phyloP scores from a whole-genome alignment of 371 early-diverging fungal genomes.

The Haplosporangium sp. region DNA sequence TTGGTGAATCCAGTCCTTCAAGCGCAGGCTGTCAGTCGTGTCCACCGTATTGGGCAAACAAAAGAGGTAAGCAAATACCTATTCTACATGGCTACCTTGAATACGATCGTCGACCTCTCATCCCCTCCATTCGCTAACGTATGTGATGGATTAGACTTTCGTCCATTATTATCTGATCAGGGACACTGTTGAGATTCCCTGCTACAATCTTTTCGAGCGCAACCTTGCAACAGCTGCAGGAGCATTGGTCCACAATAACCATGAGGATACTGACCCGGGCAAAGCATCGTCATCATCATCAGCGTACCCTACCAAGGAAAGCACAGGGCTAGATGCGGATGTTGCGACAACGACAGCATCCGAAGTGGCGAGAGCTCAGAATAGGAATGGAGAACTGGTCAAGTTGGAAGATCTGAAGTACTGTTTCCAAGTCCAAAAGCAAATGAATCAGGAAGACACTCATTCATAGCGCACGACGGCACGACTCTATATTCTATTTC shows the following conservation, averaged over 20 bases:
- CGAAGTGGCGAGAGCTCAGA: slow-evolving; percentile 29
- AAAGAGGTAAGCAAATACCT: slow-evolving; percentile 29
- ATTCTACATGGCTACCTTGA: slow-evolving; percentile 38
- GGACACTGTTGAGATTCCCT: slow-evolving; percentile 63
- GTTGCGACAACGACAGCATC: slow-evolving; percentile 22
- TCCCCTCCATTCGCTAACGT: slow-evolving; percentile 17
- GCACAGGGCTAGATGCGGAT: slow-evolving; percentile 5
- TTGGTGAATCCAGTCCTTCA: slow-evolving; percentile 62
- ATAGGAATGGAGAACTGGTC: slow-evolving; percentile 37
- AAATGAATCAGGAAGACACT: slow-evolving; percentile 2
- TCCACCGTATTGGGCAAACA: slow-evolving; percentile 53
- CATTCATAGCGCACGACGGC: too few species aligned
- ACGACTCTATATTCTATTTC: too few species aligned
- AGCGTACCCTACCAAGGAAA: background rate
- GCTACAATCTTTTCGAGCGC: slow-evolving; percentile 58
- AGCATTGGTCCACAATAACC: slow-evolving; percentile 1
- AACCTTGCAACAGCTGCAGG: slow-evolving; percentile 25
- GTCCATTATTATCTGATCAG: slow-evolving; percentile 55
- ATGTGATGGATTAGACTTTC: slow-evolving; percentile 13
- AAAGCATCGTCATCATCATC: background rate
- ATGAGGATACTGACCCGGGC: background rate
- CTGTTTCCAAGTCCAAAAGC: slow-evolving; percentile 30
- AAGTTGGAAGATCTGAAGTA: slow-evolving; percentile 29
- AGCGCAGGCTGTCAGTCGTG: slow-evolving; percentile 65
- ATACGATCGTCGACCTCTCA: background rate